phyloP scores from a whole-genome alignment of 2,329 filamentous ascomycete species.

The Camillea tinctor region DNA sequence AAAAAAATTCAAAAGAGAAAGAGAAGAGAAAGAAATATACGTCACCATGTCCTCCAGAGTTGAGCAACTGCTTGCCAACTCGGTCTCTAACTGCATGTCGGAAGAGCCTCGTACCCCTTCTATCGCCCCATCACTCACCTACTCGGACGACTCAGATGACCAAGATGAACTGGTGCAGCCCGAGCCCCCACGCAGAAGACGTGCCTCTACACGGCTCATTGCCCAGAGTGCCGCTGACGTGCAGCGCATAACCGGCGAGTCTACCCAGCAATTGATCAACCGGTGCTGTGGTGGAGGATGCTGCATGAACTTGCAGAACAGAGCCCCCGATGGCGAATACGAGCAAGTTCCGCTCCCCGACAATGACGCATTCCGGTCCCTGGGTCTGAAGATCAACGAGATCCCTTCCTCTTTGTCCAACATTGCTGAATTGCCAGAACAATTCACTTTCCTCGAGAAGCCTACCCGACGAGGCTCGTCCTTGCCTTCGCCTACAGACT shows the following conservation, averaged over 20 bases:
- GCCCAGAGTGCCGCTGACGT: slow-evolving; percentile 62
- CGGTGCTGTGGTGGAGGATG: slow-evolving; percentile 66
- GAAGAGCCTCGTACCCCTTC: slow-evolving; percentile 47
- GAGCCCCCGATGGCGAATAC: slow-evolving; percentile 47
- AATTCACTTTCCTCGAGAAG: slow-evolving; percentile 67
- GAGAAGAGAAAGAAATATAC: neutral
- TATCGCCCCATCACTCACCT: slow-evolving; percentile 60
- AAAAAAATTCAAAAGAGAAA: no score
- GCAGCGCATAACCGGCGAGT: slow-evolving; percentile 63
- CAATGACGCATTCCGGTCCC: slow-evolving; percentile 79
- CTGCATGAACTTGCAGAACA: slow-evolving; percentile 51
- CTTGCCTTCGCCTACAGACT: slow-evolving; percentile 48
- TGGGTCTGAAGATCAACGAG: slow-evolving; percentile 73
- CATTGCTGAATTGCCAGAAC: slow-evolving; percentile 69
- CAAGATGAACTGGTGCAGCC: slow-evolving; percentile 50
- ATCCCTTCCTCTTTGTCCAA: slow-evolving; percentile 73
- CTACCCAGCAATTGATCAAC: slow-evolving; percentile 59
- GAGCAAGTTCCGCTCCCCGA: slow-evolving; percentile 63
- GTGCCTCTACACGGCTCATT: slow-evolving; percentile 68
- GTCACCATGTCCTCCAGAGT: slow-evolving; percentile 35
- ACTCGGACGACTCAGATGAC: slow-evolving; percentile 61
- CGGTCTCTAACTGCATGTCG: slow-evolving; percentile 42
- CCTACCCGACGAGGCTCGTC: slow-evolving; percentile 46
- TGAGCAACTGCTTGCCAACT: slow-evolving; percentile 41
- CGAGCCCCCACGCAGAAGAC: slow-evolving; percentile 51